These are phyloP conservation scores for Boletellus deceptivus DNA, from an alignment of 1,284 basidiomycete species.

Conservation along the genomic window DNA sequence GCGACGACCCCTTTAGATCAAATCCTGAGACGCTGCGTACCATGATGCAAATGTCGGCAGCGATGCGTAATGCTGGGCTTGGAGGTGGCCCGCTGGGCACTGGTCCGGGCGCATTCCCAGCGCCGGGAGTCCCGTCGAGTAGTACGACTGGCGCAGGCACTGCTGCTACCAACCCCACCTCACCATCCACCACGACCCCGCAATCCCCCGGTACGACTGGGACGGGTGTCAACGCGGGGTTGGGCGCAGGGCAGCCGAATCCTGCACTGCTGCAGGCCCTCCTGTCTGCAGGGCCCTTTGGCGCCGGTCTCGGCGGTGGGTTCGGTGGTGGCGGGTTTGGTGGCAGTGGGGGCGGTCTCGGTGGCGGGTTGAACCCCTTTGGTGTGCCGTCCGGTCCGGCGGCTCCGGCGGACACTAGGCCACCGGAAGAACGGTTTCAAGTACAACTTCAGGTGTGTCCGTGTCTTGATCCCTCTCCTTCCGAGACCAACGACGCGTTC, in stretches of 20 bases:
- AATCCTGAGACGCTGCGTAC: slow-evolving; percentile 41
- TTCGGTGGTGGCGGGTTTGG: slow-evolving; percentile 5
- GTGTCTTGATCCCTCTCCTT: no score
- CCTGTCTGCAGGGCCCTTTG: slow-evolving; percentile 23
- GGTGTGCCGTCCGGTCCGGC: slow-evolving; percentile 35
- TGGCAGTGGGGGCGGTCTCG: slow-evolving; percentile 24
- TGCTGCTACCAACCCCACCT: slow-evolving; percentile 20
- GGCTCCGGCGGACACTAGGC: slow-evolving; percentile 62
- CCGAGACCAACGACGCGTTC: no score
- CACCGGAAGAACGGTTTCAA: slow-evolving; percentile 87
- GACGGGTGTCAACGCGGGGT: slow-evolving; percentile 13
- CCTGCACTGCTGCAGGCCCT: slow-evolving; percentile 48
- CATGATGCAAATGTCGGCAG: slow-evolving; percentile 70
- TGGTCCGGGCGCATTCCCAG: slow-evolving; percentile 45
- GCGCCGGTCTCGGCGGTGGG: slow-evolving; percentile 8
- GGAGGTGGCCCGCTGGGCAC: slow-evolving; percentile 20
- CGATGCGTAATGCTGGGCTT: slow-evolving; percentile 47
- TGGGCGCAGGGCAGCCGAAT: slow-evolving; percentile 24
- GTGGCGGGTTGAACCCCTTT: slow-evolving; percentile 29
- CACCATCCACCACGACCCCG: slow-evolving; percentile 6
- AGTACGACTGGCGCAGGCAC: slow-evolving; percentile 23
- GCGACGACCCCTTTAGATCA: slow-evolving; percentile 42
- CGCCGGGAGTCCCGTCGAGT: slow-evolving; percentile 48
- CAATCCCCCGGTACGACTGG: slow-evolving; percentile 15
- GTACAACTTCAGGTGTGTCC: slow-evolving; percentile 70